These are phyloP conservation scores for Aquilaria agallochum DNA, from an alignment of 441 rosid genomes.

Conservation along the genomic window DNA sequence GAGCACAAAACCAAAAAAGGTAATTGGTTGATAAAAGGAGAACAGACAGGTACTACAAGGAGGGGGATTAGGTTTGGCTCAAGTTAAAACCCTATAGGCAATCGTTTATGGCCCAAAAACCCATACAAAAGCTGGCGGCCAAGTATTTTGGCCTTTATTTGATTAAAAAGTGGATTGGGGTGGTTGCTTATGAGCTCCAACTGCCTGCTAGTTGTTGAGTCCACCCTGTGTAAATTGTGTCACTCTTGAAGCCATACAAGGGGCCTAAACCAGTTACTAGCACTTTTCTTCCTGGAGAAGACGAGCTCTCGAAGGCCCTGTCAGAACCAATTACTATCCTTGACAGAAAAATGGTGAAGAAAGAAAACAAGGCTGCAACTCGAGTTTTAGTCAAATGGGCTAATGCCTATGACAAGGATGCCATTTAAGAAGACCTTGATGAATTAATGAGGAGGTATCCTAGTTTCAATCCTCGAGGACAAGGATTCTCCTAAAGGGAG, in stretches of 20 bases:
- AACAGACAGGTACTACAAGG: no score
- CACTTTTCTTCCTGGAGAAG: no score
- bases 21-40: no score
- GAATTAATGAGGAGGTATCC: background rate
- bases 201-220: background rate
- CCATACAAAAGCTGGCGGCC: background rate
- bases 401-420: background rate
- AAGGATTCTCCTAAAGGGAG: no score
- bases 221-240: background rate
- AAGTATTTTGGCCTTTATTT: background rate
- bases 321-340: background rate
- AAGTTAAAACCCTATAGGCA: background rate
- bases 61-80: no score
- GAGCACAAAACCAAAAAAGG: no score
- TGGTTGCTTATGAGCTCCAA: background rate
- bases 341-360: background rate
- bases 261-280: background rate
- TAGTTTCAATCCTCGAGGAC: conserved; percentile 5
- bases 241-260: background rate
- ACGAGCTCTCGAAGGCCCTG: background rate
- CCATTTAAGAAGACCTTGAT: background rate
- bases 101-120: background rate
- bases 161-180: accelerated
- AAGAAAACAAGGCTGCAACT: background rate
- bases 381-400: background rate